Evolutionary conservation across 805 yeast genomes (phyloP).

Genomic region (Torulaspora quercuum): DNA sequence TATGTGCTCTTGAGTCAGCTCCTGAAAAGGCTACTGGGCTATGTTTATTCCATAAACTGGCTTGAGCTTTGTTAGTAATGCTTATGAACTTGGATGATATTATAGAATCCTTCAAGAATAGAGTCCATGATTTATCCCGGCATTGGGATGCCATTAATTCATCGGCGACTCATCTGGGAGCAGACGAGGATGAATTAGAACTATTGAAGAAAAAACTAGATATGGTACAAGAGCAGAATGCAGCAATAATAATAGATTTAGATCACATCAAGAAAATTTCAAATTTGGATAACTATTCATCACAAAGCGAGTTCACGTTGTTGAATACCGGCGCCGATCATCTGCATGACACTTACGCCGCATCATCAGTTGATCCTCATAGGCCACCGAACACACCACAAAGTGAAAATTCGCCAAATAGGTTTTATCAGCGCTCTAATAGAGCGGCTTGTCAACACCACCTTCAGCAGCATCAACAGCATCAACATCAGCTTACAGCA

Average conservation of each 20-base stretch:
- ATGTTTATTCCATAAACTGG: too few relatives aligned
- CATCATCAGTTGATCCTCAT: constrained; percentile 4
- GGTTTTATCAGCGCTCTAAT: not conserved
- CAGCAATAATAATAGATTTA: constrained; percentile 22
- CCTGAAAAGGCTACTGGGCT: too few relatives aligned
- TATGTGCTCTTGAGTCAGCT: too few relatives aligned
- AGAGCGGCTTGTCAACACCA: too few relatives aligned
- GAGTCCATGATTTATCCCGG: constrained; percentile 18
- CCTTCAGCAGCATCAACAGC: not conserved
- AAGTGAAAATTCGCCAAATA: constrained; percentile 8
- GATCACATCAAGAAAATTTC: constrained; percentile 17
- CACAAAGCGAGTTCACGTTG: constrained; percentile 14
- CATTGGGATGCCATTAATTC: constrained; percentile 18
- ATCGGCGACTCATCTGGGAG: constrained; percentile 5
- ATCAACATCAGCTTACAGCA: constrained; percentile 4
- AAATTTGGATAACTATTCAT: constrained; percentile 8
- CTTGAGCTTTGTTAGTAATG: constrained; percentile 1
- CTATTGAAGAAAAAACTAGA: constrained; percentile 18
- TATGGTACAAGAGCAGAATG: constrained; percentile 22
- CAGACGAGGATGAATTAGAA: constrained; percentile 14
- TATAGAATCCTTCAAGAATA: constrained; percentile 13
- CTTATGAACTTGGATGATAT: constrained; percentile 15
- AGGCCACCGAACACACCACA: constrained; percentile 14
- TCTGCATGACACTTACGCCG: constrained; percentile 5
- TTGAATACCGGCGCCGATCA: constrained; percentile 8